These are phyloP conservation scores for Massariosphaeria phaeospora DNA, from an alignment of 495 filamentous ascomycete genomes.

Conservation along the genomic window DNA sequence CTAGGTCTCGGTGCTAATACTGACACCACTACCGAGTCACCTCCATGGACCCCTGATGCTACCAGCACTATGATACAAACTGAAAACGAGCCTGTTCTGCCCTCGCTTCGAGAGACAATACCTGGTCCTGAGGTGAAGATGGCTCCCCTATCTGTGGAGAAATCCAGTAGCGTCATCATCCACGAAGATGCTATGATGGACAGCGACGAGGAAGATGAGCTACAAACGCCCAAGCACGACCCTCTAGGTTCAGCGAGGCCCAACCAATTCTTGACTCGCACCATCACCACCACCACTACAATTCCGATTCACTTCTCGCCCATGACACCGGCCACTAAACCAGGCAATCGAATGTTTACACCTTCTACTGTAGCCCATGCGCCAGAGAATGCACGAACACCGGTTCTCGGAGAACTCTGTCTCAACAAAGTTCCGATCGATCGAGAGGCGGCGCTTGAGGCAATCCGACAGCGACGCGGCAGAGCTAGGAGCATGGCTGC, in stretches of 20 bases:
- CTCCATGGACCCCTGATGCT: slow-evolving; percentile 27
- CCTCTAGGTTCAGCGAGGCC: slow-evolving; percentile 27
- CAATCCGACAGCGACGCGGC: slow-evolving; percentile 40
- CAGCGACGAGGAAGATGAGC: slow-evolving; percentile 9
- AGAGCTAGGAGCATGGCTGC: slow-evolving; percentile 40
- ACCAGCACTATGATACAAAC: slow-evolving; percentile 20
- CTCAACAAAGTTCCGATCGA: slow-evolving; percentile 35
- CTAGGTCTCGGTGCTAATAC: slow-evolving; percentile 9
- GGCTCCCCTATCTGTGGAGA: no score
- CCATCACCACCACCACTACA: slow-evolving; percentile 43
- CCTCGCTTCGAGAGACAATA: neutral
- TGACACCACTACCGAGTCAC: slow-evolving; percentile 20
- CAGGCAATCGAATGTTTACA: slow-evolving; percentile 12
- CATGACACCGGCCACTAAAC: slow-evolving; percentile 22
- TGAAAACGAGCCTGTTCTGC: slow-evolving; percentile 13
- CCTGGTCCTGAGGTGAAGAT: neutral
- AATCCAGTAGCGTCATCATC: slow-evolving; percentile 8
- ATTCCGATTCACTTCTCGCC: slow-evolving; percentile 43
- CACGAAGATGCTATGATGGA: slow-evolving; percentile 23
- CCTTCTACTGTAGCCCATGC: slow-evolving; percentile 31
- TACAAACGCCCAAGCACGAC: slow-evolving; percentile 25
- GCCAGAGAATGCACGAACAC: slow-evolving; percentile 13
- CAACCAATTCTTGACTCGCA: slow-evolving; percentile 31
- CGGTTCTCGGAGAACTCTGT: slow-evolving; percentile 13
- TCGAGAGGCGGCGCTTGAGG: slow-evolving; percentile 40